These are phyloP conservation scores for Fusarium brevicatenulatum DNA, from an alignment of 2,329 filamentous ascomycete genomes.

Conservation along the genomic window DNA sequence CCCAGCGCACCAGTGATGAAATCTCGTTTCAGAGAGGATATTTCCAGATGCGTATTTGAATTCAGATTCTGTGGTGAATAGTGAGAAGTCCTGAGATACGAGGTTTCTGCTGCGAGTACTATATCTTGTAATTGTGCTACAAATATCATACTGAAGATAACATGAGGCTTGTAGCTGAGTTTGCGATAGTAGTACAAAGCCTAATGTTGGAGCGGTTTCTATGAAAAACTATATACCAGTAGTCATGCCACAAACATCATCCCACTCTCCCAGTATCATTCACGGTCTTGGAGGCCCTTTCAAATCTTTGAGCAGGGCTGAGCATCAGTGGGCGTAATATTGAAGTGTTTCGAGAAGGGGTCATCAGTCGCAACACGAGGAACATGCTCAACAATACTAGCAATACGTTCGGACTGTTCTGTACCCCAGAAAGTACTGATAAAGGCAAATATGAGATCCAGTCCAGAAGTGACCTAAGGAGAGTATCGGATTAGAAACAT, in stretches of 20 bases:
- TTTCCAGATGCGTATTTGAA: not conserved
- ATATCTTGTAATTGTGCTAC: not conserved
- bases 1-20: not conserved
- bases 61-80: not conserved
- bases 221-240: not conserved
- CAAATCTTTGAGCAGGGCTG: conserved; percentile 31
- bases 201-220: not conserved
- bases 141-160: not conserved
- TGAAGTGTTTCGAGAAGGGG: conserved; percentile 43
- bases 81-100: not conserved
- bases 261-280: not conserved
- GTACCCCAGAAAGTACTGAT: conserved; percentile 59
- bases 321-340: conserved; percentile 37
- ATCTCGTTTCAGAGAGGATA: not conserved
- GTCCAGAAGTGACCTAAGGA: conserved; percentile 48
- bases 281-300: not conserved
- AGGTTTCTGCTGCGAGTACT: not conserved
- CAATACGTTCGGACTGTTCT: conserved; percentile 56
- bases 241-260: not conserved
- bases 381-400: conserved; percentile 65
- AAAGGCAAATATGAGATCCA: conserved; percentile 53
- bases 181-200: not conserved
- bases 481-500: not conserved
- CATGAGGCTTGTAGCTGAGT: not conserved
- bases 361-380: conserved; percentile 44